Base-by-base conservation (phyloP, 768 basidiomycete species). In the Nidularia sp. region DNA sequence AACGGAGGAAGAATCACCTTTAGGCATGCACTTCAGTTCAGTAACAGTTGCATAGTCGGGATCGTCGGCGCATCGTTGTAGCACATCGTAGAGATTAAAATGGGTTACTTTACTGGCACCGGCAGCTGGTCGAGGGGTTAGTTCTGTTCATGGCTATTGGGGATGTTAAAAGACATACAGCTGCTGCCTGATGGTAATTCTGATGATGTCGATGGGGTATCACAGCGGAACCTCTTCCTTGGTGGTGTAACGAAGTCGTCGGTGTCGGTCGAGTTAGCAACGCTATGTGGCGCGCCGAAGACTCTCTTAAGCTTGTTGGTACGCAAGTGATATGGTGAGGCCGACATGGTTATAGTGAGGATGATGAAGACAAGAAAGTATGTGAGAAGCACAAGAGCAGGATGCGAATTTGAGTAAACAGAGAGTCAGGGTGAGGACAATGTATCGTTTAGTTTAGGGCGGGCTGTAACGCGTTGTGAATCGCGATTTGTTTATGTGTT, bases 211-310 rank as follows among this genome's bases (percentile, higher is more conserved):
- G 22, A 13, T 46, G 45, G 29, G 29, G 10, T 13, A 34, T 48
- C 47, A 10, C 53, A 51, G 34, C 62, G 58, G 45, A 61, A 64
- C 34, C 66, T 56, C 54, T 65, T 66, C 36, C 62, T 46, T 6
- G 55, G 52, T 1, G 66, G 65, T 18, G 66, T 68, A 36, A 59
- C 57, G 22, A 51, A 57, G 7, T 54, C 58, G 34, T 68, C 66
- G 22, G 66, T 67, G 35, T 70, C 68, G 48, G 66, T 68, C 4
- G 67, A 66, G 39, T 65, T 61, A 8, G 62, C 62, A 4, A 58
- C 51, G 45, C 61, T 65, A n/a, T 53, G 51, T n/a, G 60, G 57
- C 15, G 60, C 15, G 39, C 39, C 10, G 10, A 10, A 10, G 39
- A 41, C 10, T 15, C 15, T 41, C 10, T 41, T 41, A 4, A 41